Evolutionary conservation across 305 asterid genomes (phyloP), one percentile per base, ranked within the genome.

Genomic region (Coffea humblotiana): DNA sequence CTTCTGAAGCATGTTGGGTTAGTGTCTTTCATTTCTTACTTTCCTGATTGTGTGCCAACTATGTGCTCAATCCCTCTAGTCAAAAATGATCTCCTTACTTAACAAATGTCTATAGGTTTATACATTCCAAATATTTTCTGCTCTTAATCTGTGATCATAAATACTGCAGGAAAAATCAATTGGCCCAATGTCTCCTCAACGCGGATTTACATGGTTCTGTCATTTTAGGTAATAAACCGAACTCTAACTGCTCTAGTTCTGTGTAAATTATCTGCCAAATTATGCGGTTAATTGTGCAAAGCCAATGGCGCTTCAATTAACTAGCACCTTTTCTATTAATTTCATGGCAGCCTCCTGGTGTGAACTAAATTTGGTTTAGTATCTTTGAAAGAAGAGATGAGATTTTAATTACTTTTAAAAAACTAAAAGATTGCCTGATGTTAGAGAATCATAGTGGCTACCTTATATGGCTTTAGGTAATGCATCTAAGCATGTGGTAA

Each of bases 181-280:
- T 92, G 84, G 88, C 96, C 29, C 93, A 91, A 83, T 86, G 90
- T 80, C 88, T 95, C 84, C 94, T 91, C 77, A 90, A 87, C 79
- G 98, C 89, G 13, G 94, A 93, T 83, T 85, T 93, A 19, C 97
- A 91, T 40, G 99, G 98, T 75, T 94, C 99, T 77, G 76, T 89
- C 75, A 87, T 95, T 82, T 86, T 89, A 87, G 99, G 99, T 92
- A 70, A 45, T 89, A 60, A 73, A 76, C 77, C 78, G 74, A 35
- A 60, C 72, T 82, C 79, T 72, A 80, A 69, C 79, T 82, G 77
- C 35, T 56, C n/a, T 37, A 8, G 21, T 80, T 43, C 63, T 9
- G 32, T 10, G 71, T 70, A n/a, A 64, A 63, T 4, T 19, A n/a
- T n/a, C 18, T 15, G 16, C 43, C 71, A 71, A 16, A 49, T 43